A percentile compares a stretch with the other conserved stretches of the same genome.
phyloP scores from a whole-genome alignment of 2,329 filamentous ascomycete genomes.

The Ceratocystis lukuohia region DNA sequence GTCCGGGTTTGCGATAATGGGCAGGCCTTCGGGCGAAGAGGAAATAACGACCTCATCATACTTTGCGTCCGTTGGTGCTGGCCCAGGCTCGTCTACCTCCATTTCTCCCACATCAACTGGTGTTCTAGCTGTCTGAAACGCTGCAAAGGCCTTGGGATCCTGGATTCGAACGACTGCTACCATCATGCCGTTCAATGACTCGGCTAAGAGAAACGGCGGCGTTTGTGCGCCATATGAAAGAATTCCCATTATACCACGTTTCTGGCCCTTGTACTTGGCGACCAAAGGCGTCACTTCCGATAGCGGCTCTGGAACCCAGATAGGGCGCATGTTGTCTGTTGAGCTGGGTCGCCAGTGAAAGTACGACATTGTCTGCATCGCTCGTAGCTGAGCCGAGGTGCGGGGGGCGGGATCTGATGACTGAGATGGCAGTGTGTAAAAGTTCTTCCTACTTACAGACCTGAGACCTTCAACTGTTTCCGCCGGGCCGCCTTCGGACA shows the following conservation, averaged over 20 bases:
- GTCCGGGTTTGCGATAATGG: slow-evolving; percentile 44
- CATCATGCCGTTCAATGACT: slow-evolving; percentile 57
- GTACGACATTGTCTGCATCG: slow-evolving; percentile 70
- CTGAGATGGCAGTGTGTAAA: slow-evolving; percentile 47
- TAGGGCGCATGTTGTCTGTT: slow-evolving; percentile 19
- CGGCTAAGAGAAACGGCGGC: slow-evolving; percentile 42
- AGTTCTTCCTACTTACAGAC: slow-evolving; percentile 30
- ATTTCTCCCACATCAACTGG: slow-evolving; percentile 19
- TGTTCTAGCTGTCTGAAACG: slow-evolving; percentile 17
- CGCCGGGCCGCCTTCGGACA: slow-evolving; percentile 49
- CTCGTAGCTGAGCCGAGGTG: slow-evolving; percentile 51
- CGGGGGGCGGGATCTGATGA: slow-evolving; percentile 41
- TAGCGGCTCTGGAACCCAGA: slow-evolving; percentile 44
- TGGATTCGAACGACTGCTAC: slow-evolving; percentile 53
- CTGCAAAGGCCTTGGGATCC: slow-evolving; percentile 35
- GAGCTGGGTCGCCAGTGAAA: slow-evolving; percentile 40
- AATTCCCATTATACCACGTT: slow-evolving; percentile 47
- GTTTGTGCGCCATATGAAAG: slow-evolving; percentile 54
- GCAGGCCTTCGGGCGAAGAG: slow-evolving; percentile 41
- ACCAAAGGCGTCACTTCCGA: slow-evolving; percentile 45
- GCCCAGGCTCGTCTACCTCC: slow-evolving; percentile 19
- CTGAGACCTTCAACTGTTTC: slow-evolving; percentile 43
- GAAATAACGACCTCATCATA: slow-evolving; percentile 22
- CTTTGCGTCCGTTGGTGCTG: slow-evolving; percentile 1
- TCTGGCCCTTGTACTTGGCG: slow-evolving; percentile 42